These are phyloP conservation scores for Xylariaceae sp. DNA, from an alignment of 2,329 filamentous ascomycete genomes.

Conservation along the genomic window DNA sequence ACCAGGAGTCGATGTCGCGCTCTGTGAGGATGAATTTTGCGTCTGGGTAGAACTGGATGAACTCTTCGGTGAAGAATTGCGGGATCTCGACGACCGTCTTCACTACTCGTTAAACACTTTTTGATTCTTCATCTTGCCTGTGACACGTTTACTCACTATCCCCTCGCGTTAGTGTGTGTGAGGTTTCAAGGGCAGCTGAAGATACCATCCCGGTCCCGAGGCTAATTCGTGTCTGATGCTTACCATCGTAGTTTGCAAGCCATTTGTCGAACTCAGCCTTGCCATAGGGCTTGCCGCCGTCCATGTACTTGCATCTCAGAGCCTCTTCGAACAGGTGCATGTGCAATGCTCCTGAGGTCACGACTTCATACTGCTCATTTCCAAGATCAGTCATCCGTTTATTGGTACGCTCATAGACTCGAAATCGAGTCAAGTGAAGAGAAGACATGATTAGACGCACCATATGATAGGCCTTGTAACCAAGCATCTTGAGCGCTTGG, in stretches of 20 bases:
- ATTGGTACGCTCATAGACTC: too few relatives aligned
- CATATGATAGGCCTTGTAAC: conserved; percentile 24
- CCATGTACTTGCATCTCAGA: conserved; percentile 18
- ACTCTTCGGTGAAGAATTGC: conserved; percentile 27
- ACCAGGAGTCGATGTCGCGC: conserved; percentile 29
- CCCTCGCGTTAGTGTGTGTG: conserved; percentile 2
- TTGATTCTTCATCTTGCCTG: not conserved
- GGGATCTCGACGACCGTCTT: conserved; percentile 22
- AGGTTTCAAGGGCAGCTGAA: not conserved
- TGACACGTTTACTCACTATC: conserved; percentile 2
- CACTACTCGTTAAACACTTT: not conserved
- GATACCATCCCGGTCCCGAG: too few relatives aligned
- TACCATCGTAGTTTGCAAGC: conserved; percentile 24
- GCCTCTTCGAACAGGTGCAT: conserved; percentile 20
- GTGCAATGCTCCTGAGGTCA: conserved; percentile 9
- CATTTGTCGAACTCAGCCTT: conserved; percentile 25
- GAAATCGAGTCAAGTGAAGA: too few relatives aligned
- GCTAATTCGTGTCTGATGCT: not conserved
- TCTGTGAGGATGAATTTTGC: conserved; percentile 34
- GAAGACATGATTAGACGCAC: too few relatives aligned
- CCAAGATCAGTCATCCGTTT: too few relatives aligned
- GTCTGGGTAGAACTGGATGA: conserved; percentile 28
- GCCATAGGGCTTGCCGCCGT: conserved; percentile 20
- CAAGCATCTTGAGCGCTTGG: conserved; percentile 21
- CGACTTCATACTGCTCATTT: conserved; percentile 11